A percentile compares a stretch with the other conserved stretches of the same genome.
phyloP scores from a whole-genome alignment of 768 basidiomycete species.

The Boletus sensibilis region DNA sequence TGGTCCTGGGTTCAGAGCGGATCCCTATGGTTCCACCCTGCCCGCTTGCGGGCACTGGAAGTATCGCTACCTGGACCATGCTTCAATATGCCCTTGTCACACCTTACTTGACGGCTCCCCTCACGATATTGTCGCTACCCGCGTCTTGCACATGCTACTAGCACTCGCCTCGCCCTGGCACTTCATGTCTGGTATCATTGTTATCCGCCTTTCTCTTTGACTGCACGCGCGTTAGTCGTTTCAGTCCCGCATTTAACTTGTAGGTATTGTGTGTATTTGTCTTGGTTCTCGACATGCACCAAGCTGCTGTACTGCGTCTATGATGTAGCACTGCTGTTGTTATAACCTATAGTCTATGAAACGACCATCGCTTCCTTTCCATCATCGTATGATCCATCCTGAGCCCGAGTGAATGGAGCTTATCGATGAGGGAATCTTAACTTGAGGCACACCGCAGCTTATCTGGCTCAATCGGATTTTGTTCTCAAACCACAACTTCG shows the following conservation, averaged over 20 bases:
- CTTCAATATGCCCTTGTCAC: slow-evolving; percentile 28
- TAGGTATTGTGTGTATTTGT: slow-evolving; percentile 36
- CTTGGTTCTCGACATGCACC: slow-evolving; percentile 30
- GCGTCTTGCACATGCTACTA: slow-evolving; percentile 13
- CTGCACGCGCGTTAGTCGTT: slow-evolving; percentile 26
- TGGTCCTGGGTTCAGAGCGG: slow-evolving; percentile 11
- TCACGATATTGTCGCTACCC: slow-evolving; percentile 8
- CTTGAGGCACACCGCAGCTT: not conserved
- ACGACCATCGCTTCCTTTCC: slow-evolving; percentile 19
- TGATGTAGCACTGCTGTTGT: slow-evolving; percentile 32
- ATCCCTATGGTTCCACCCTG: slow-evolving; percentile 6
- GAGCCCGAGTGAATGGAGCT: not conserved
- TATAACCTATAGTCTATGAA: slow-evolving; percentile 27
- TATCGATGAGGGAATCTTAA: slow-evolving; percentile 3
- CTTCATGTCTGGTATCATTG: slow-evolving; percentile 20
- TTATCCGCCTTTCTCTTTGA: slow-evolving; percentile 26
- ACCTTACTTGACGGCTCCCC: slow-evolving; percentile 15
- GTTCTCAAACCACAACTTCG: slow-evolving; percentile 12
- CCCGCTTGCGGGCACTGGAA: slow-evolving; percentile 31
- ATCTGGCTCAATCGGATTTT: not conserved
- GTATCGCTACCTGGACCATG: slow-evolving; percentile 13
- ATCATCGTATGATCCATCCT: not conserved
- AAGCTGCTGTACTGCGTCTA: slow-evolving; percentile 29
- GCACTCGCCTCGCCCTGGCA: slow-evolving; percentile 19
- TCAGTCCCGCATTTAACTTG: slow-evolving; percentile 20